Evolutionary conservation across 768 basidiomycete species (phyloP).

Genomic region (Tricholomella constricta): DNA sequence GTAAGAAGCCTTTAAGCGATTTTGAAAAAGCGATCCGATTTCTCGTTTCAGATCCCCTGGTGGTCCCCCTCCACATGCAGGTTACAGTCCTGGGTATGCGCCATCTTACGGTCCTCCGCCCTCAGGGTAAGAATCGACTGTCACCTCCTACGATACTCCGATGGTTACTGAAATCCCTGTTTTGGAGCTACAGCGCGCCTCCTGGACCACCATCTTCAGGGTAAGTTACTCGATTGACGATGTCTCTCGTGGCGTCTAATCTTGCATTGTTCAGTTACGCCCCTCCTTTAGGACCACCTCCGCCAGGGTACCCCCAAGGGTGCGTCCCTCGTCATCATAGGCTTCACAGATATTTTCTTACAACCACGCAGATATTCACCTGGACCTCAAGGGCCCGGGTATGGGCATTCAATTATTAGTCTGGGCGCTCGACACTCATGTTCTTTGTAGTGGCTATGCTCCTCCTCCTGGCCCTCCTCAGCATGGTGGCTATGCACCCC

Average conservation of each 20-base stretch:
- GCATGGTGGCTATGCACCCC: slow-evolving; percentile 21
- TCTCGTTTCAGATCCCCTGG: neutral
- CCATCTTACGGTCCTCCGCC: slow-evolving; percentile 33
- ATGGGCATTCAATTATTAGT: neutral
- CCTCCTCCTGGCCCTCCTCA: slow-evolving; percentile 16
- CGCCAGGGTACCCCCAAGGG: slow-evolving; percentile 3
- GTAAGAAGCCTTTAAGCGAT: neutral
- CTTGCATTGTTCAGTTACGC: slow-evolving; percentile 16
- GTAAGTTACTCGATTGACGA: slow-evolving; percentile 16
- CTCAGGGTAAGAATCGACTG: slow-evolving; percentile 11
- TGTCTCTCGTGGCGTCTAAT: slow-evolving; percentile 1
- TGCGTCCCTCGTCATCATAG: neutral
- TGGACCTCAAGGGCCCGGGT: slow-evolving; percentile 10
- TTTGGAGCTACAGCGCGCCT: slow-evolving; percentile 27
- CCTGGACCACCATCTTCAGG: slow-evolving; percentile 38
- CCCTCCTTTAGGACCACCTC: slow-evolving; percentile 18
- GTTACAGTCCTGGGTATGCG: slow-evolving; percentile 44
- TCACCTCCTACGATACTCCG: neutral
- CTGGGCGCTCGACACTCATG: neutral
- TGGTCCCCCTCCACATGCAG: slow-evolving; percentile 16
- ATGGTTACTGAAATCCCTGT: neutral
- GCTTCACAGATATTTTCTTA: neutral
- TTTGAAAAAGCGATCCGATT: neutral
- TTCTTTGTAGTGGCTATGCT: slow-evolving; percentile 12
- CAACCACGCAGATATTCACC: neutral